Percentiles rank a stretch among this genome's conserved stretches.
Evolutionary conservation across 306 rosid genomes (phyloP).

Genomic region (Herpetospermum pedunculosum): DNA sequence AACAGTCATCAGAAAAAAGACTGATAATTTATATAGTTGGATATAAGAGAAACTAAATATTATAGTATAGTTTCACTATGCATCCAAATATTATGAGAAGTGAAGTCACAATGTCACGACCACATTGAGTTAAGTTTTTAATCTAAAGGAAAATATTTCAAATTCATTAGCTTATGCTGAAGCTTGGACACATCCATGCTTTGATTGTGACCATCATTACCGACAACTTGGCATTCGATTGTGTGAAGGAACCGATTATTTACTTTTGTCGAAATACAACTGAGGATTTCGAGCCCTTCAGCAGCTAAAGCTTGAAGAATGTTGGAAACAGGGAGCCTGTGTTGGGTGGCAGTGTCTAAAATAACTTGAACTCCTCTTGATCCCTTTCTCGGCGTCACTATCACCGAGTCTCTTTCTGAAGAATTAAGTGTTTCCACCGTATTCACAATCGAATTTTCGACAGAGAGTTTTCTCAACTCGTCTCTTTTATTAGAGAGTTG

Average conservation of each 20-base stretch:
- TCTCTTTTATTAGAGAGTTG: constrained; percentile 24
- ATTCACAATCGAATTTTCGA: background rate
- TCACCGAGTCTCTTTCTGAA: background rate
- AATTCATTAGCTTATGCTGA: background rate
- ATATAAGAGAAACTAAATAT: too few species aligned
- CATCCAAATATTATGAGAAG: too few species aligned
- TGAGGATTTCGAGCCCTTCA: too few species aligned
- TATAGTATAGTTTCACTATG: too few species aligned
- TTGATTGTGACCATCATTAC: background rate
- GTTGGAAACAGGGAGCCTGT: too few species aligned
- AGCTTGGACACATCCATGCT: background rate
- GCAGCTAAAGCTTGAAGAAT: too few species aligned
- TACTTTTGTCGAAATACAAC: constrained; percentile 16
- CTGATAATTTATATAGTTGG: too few species aligned
- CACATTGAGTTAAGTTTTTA: background rate
- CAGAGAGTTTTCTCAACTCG: constrained; percentile 2
- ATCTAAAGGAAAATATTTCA: too few species aligned
- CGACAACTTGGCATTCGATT: constrained; percentile 24
- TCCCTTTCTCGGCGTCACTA: constrained; percentile 2
- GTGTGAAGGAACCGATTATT: constrained; percentile 21
- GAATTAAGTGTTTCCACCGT: background rate
- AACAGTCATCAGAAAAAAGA: too few species aligned
- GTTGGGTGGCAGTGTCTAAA: too few species aligned
- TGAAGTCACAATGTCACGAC: too few species aligned
- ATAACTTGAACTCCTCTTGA: too few species aligned